Evolutionary conservation across 169 alveolate genomes (phyloP).

Genomic region (Cryptosporidium canis): DNA sequence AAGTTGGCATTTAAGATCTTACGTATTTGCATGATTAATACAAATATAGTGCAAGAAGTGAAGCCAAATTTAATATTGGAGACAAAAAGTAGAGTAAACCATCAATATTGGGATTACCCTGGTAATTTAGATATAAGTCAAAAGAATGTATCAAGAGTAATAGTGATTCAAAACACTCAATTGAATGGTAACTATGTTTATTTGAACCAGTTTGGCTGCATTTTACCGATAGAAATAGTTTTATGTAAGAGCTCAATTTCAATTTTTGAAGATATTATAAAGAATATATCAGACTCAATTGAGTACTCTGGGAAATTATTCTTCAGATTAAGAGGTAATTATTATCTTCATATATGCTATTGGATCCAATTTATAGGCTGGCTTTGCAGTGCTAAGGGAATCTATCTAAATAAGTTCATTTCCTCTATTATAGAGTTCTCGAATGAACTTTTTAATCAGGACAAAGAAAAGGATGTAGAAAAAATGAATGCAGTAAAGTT

Average conservation of each 20-base stretch:
- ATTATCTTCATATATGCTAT: conserved; percentile 16
- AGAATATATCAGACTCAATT: neutral
- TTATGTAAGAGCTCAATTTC: neutral
- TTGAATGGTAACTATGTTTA: conserved; percentile 20
- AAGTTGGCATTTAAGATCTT: conserved; percentile 12
- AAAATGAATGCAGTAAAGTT: conserved; percentile 26
- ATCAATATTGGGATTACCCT: conserved; percentile 50
- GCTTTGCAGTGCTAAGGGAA: conserved; percentile 1
- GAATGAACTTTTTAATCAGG: neutral
- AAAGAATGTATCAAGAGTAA: neutral
- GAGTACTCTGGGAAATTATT: conserved; percentile 1
- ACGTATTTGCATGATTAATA: conserved; percentile 19
- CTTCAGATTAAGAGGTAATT: neutral
- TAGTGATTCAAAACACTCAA: neutral
- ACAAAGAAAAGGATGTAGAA: neutral
- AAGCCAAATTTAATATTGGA: conserved; percentile 6
- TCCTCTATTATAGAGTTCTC: conserved; percentile 12
- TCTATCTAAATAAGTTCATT: conserved; percentile 19
- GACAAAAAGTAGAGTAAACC: conserved; percentile 19
- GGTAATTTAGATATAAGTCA: neutral
- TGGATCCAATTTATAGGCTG: conserved; percentile 53
- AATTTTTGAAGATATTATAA: conserved; percentile 30
- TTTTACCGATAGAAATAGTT: conserved; percentile 50
- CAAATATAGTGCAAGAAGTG: neutral
- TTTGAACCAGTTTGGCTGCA: conserved; percentile 10